phyloP scores from a whole-genome alignment of 2,329 filamentous ascomycete genomes.

The Monosporascus sp. region DNA sequence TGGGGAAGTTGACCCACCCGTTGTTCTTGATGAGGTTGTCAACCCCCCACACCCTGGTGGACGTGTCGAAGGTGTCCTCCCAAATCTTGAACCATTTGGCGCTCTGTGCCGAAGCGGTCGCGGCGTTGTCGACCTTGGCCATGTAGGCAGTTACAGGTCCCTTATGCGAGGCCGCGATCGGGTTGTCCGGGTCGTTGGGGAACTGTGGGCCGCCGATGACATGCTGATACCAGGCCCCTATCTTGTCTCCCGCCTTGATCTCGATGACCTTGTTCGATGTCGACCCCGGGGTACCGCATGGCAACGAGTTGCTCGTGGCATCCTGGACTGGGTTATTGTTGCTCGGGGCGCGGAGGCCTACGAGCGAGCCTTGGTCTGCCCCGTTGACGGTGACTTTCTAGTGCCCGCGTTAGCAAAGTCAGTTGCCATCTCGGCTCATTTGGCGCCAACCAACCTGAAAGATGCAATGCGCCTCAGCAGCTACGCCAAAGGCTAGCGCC shows the following conservation, averaged over 20 bases:
- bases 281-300: conserved; percentile 42
- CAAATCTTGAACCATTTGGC: conserved; percentile 53
- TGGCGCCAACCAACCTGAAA: conserved; percentile 31
- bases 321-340: conserved; percentile 51
- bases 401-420: conserved; percentile 5
- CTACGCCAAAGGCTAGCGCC: conserved; percentile 28
- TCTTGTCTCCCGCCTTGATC: conserved; percentile 45
- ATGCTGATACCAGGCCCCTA: conserved; percentile 50
- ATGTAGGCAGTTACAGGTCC: conserved; percentile 51
- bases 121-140: conserved; percentile 48
- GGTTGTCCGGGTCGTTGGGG: conserved; percentile 45
- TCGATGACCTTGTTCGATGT: conserved; percentile 40
- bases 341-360: conserved; percentile 42
- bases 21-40: conserved; percentile 38
- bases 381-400: conserved; percentile 44
- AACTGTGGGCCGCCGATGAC: conserved; percentile 49
- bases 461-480: conserved; percentile 37
- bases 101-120: conserved; percentile 34
- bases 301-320: conserved; percentile 37
- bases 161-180: conserved; percentile 51
- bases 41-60: conserved; percentile 43
- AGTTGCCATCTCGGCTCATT: neutral
- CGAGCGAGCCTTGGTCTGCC: conserved; percentile 36
- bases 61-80: conserved; percentile 41
- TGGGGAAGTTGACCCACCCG: conserved; percentile 43